phyloP scores from a whole-genome alignment of 352 stramenopile genomes.

The Phytophthora tentaculata region DNA sequence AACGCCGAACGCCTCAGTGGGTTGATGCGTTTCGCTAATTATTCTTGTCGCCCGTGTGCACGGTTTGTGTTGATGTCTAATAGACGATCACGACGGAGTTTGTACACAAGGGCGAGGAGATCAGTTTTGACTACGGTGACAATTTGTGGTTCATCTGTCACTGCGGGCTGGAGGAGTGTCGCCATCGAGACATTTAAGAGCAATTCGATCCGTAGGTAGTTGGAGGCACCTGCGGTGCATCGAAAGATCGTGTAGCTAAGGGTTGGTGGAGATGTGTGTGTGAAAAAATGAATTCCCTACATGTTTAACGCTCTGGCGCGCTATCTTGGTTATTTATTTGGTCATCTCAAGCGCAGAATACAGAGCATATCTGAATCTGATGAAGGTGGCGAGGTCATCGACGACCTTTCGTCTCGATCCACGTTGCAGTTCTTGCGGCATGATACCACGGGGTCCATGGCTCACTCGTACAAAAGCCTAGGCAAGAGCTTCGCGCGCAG shows the following conservation, averaged over 20 bases:
- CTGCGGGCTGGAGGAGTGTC: background rate
- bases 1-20: constrained; percentile 6
- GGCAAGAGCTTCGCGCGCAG: background rate
- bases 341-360: too few species aligned
- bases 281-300: too few species aligned
- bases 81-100: background rate
- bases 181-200: constrained; percentile 11
- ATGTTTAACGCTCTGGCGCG: too few species aligned
- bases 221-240: too few species aligned
- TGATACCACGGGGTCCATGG: background rate
- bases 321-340: too few species aligned
- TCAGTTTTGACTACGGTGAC: constrained; percentile 17
- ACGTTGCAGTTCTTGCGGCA: background rate
- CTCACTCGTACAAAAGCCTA: background rate
- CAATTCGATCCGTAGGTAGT: constrained; percentile 1
- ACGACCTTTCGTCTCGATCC: constrained; percentile 4
- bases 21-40: background rate
- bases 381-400: background rate
- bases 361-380: background rate
- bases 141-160: constrained; percentile 19
- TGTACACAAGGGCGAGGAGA: constrained; percentile 3
- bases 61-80: constrained; percentile 3
- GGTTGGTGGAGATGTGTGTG: too few species aligned
- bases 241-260: too few species aligned
- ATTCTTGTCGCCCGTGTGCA: constrained; percentile 3